Percentiles rank a stretch among this genome's conserved stretches.
These are phyloP conservation scores for Helminthosporium solani DNA, from an alignment of 2,329 filamentous ascomycete genomes.

Conservation along the genomic window DNA sequence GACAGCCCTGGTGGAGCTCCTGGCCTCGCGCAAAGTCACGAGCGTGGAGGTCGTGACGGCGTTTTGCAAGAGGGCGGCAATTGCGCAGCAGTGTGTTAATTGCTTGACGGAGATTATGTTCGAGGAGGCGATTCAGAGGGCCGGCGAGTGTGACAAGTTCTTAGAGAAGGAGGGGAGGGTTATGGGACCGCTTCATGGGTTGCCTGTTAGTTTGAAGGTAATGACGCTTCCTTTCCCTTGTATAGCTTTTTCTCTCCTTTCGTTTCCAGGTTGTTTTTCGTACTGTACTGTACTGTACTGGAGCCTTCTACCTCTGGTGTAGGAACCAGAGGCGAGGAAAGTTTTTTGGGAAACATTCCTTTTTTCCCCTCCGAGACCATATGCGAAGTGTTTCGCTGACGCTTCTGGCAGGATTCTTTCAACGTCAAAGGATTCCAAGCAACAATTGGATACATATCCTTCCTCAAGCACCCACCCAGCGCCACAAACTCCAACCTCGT, in stretches of 20 bases:
- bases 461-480: slow-evolving; percentile 34
- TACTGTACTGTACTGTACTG: no score
- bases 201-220: slow-evolving; percentile 57
- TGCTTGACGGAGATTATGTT: slow-evolving; percentile 50
- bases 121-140: slow-evolving; percentile 38
- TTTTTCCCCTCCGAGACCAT: no score
- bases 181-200: slow-evolving; percentile 54
- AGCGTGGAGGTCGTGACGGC: slow-evolving; percentile 51
- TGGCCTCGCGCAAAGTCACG: slow-evolving; percentile 23
- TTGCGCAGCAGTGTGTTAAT: slow-evolving; percentile 60
- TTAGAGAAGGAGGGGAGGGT: slow-evolving; percentile 42
- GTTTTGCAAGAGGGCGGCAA: slow-evolving; percentile 55
- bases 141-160: slow-evolving; percentile 42
- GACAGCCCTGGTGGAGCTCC: slow-evolving; percentile 28
- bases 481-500: slow-evolving; percentile 39
- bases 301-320: no score
- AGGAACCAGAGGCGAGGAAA: no score
- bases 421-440: slow-evolving; percentile 59
- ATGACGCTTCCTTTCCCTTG: no score
- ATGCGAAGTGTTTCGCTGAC: no score
- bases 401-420: slow-evolving; percentile 64
- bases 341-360: no score
- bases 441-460: slow-evolving; percentile 59
- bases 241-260: no score
- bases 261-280: no score